These are phyloP conservation scores for Fomitiporia mediterranea DNA, from an alignment of 1,284 basidiomycete genomes.

Conservation along the genomic window DNA sequence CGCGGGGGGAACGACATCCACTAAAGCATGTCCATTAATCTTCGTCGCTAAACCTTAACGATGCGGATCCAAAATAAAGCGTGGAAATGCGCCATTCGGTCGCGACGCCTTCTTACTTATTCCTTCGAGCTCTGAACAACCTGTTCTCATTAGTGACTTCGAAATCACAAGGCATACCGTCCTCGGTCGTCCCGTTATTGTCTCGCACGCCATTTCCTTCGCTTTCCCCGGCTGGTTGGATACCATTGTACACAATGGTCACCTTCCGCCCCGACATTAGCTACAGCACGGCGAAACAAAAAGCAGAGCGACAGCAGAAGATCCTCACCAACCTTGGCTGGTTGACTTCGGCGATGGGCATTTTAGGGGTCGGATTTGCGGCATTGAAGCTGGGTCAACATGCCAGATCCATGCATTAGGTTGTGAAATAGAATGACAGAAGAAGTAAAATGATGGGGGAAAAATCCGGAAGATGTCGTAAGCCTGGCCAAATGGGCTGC, in stretches of 20 bases:
- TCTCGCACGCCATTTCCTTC: conserved; percentile 48
- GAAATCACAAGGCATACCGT: conserved; percentile 35
- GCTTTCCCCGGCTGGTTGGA: conserved; percentile 68
- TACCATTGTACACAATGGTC: conserved; percentile 94
- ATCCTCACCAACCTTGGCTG: conserved; percentile 44
- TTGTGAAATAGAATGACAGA: conserved; percentile 1
- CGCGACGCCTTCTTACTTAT: conserved; percentile 74
- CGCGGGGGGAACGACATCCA: not conserved
- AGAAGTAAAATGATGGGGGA: conserved; percentile 1
- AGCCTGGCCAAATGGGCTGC: not conserved
- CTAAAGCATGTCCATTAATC: conserved; percentile 16
- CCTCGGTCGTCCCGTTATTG: conserved; percentile 26
- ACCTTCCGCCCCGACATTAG: conserved; percentile 94
- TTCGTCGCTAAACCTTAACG: not conserved
- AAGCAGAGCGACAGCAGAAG: conserved; percentile 54
- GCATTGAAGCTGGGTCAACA: conserved; percentile 36
- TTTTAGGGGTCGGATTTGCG: conserved; percentile 38
- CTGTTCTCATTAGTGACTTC: conserved; percentile 61
- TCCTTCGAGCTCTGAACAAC: conserved; percentile 80
- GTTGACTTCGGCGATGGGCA: conserved; percentile 42
- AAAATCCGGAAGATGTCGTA: not conserved
- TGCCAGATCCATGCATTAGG: conserved; percentile 15
- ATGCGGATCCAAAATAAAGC: conserved; percentile 38
- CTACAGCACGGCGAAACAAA: conserved; percentile 70
- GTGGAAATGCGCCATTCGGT: conserved; percentile 94